Evolutionary conservation across 164 flowering plant genomes (phyloP), one percentile per base, ranked within the genome.

Genomic region (Umbilicus rupestris): DNA sequence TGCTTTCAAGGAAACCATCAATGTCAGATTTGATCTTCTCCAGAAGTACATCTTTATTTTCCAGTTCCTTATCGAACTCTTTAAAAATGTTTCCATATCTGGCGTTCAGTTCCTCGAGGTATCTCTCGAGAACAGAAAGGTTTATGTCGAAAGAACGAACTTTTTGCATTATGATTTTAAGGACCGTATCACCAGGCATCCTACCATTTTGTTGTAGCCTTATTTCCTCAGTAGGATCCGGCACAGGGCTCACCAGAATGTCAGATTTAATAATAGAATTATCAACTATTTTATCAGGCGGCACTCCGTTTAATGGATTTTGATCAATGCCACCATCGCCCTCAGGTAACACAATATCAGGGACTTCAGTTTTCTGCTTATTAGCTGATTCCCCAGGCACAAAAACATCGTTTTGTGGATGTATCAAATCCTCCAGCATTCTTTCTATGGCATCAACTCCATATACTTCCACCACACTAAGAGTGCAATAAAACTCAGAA

Each of bases 371-470:
- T 57, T 72, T 79, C 63, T 66, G 69, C 69, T 78, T 82, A 66
- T 35, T 30, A 26, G 46, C 63, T 39, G 66, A 49, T 67, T 85
- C 86, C 64, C 76, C 82, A 35, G 82, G 59, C 26, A 35, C 75
- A 71, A 73, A 68, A 15, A 49, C 39, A 39, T 71, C 79, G 57
- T 79, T 87, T 67, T 80, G 85, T 80, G 55, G 83, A 45, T 92
- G 79, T 28, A 92, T 78, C 80, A 90, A 80, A 78, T 95, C 99
- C 76, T 92, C 97, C 73, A 95, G 82, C 98, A 92, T 95, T 66
- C 83, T 60, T 76, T 95, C 99, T 68, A 95, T 86, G 60, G 96
- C 98, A 81, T 95, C 99, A 58, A 95, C 89, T 44, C 99, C 99
- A 77, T 84, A 92, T n/a, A 90, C 88, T 72, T 87, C 92, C 45